Percentiles rank a stretch among this genome's conserved stretches.
phyloP scores from a whole-genome alignment of 345 rosid species.

The Salix udensis region DNA sequence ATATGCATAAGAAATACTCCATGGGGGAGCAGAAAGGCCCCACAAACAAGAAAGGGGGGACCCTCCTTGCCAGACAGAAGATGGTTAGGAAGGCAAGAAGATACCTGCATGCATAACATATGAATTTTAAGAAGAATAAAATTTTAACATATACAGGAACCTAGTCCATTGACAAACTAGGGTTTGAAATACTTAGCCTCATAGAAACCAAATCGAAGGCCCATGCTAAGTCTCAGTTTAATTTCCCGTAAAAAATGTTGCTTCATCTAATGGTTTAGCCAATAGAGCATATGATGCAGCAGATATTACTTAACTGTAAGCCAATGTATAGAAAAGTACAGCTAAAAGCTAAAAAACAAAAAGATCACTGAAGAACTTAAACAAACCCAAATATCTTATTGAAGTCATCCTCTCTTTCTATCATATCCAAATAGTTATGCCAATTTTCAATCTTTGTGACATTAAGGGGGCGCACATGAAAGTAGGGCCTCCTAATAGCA shows the following conservation, averaged over 20 bases:
- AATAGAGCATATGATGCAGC: slow-evolving; percentile 93
- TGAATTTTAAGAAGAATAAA: slow-evolving; percentile 63
- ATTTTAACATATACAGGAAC: slow-evolving; percentile 53
- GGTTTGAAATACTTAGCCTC: slow-evolving; percentile 94
- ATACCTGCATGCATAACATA: slow-evolving; percentile 97
- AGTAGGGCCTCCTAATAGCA: slow-evolving; percentile 96
- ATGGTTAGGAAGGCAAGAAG: slow-evolving; percentile 91
- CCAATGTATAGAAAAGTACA: slow-evolving; percentile 50
- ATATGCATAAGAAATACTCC: slow-evolving; percentile 87
- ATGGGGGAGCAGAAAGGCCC: slow-evolving; percentile 80
- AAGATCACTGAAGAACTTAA: slow-evolving; percentile 31
- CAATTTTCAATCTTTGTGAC: slow-evolving; percentile 90
- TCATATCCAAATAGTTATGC: slow-evolving; percentile 83
- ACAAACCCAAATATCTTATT: slow-evolving; percentile 71
- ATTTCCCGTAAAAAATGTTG: slow-evolving; percentile 86
- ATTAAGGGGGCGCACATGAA: slow-evolving; percentile 90
- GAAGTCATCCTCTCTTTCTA: slow-evolving; percentile 77
- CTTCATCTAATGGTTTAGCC: slow-evolving; percentile 99
- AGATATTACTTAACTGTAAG: slow-evolving; percentile 90
- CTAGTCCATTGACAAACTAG: slow-evolving; percentile 77
- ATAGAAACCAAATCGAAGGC: slow-evolving; percentile 84
- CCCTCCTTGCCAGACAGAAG: slow-evolving; percentile 96
- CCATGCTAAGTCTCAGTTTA: slow-evolving; percentile 95
- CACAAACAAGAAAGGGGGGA: slow-evolving; percentile 77
- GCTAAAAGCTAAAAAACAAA: slow-evolving; percentile 59